phyloP scores from a whole-genome alignment of 208 protist genomes.

The Trypanosoma scelopori region DNA sequence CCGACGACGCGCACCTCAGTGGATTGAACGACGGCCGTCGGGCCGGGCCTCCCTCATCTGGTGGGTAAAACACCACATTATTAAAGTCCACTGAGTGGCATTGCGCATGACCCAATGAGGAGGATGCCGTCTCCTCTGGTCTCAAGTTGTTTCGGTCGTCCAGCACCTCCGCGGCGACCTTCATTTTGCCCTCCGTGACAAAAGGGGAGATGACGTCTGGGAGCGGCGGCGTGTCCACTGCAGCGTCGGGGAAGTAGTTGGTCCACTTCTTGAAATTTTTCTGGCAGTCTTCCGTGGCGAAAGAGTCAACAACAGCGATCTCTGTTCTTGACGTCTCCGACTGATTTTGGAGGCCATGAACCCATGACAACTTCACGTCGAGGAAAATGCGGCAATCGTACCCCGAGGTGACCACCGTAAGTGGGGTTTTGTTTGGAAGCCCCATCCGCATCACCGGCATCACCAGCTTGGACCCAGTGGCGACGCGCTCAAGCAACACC shows the following conservation, averaged over 20 bases:
- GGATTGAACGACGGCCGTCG: too few species aligned
- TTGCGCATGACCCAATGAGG: neutral
- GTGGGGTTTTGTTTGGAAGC: constrained; percentile 40
- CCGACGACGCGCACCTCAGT: too few species aligned
- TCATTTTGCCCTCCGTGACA: constrained; percentile 24
- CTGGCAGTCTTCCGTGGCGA: constrained; percentile 37
- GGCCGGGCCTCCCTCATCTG: too few species aligned
- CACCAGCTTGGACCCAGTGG: neutral
- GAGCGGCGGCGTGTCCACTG: neutral
- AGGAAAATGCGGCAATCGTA: constrained; percentile 50
- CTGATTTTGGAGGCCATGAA: constrained; percentile 25
- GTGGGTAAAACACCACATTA: too few species aligned
- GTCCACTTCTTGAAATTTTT: constrained; percentile 53
- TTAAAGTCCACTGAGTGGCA: too few species aligned
- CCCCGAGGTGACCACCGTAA: constrained; percentile 59
- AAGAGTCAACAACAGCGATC: constrained; percentile 53
- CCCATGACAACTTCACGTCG: constrained; percentile 30
- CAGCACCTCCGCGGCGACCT: constrained; percentile 26
- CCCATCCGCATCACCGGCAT: constrained; percentile 38
- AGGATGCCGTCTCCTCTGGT: neutral
- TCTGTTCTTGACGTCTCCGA: constrained; percentile 55
- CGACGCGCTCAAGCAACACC: constrained; percentile 40
- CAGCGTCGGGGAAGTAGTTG: constrained; percentile 39
- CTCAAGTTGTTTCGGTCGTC: neutral
- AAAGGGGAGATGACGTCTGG: constrained; percentile 18